Base-by-base conservation (phyloP, 441 rosid species). In the Croton setiger region DNA sequence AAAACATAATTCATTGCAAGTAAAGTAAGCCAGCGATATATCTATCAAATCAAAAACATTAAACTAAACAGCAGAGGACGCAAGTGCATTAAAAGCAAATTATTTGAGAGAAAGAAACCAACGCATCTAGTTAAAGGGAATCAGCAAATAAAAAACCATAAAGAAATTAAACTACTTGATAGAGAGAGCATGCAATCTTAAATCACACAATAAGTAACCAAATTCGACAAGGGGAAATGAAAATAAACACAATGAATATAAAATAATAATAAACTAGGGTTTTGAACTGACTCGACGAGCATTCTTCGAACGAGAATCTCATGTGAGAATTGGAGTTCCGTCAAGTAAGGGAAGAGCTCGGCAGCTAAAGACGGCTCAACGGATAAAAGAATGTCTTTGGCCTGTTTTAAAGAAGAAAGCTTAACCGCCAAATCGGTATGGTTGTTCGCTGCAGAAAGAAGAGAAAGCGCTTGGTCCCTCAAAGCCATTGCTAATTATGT, bases 361-460 rank as follows among this genome's bases (percentile, higher is more conserved):
- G 89, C 82, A 39, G 97, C 92, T 13, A 80, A 76, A 66, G 98
- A 79, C 31, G 97, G 83, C 45, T 88, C 93, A 63, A 84, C 67
- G 52, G 97, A 84, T 45, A 84, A 80, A 18, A 96, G 74, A 44
- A 96, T 83, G 75, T 86, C 94, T 71, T 79, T 93, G 69, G 89
- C 89, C 84, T 93, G 98, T 64, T 84, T 85, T 15, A 96, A 81
- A 54, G 99, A 96, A 49, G 99, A 93, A 44, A 96, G 88, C 92
- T 89, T 96, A 49, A 93, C 97, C 0, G 91, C 89, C 82, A 96
- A 85, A 84, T 91, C 98, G 69, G 87, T 79, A 52, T 96, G 99
- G 85, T 81, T 84, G 75, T 84, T 86, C n/a, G 94, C 96, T 4
- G 98, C 97, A 60, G 87, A 79, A 70, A 96, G 90, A 69, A 96